Conservation (phyloP, 2,329 filamentous ascomycete species). For the Colletotrichum sublineola region DNA sequence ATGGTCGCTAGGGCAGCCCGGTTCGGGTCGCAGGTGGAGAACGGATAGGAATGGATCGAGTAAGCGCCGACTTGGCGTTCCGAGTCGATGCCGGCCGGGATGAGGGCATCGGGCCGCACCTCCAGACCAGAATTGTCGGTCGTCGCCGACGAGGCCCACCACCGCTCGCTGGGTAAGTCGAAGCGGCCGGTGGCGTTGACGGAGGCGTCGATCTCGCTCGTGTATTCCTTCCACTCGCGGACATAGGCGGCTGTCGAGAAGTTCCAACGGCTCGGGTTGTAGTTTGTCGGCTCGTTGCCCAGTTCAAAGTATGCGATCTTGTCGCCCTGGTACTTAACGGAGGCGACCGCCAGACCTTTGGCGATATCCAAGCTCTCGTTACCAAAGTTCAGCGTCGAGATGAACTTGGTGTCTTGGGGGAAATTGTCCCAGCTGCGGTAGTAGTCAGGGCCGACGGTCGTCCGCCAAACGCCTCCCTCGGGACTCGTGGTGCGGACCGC, state of each 20-base stretch:
- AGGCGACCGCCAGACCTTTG: constrained; percentile 41
- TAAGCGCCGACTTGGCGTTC: constrained; percentile 41
- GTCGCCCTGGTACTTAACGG: constrained; percentile 31
- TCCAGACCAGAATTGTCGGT: constrained; percentile 42
- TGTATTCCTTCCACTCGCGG: constrained; percentile 30
- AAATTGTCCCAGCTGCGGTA: constrained; percentile 41
- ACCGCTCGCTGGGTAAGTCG: constrained; percentile 18
- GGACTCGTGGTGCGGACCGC: constrained; percentile 41
- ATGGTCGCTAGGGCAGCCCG: constrained; percentile 25
- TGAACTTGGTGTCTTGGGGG: constrained; percentile 38
- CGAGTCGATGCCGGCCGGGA: constrained; percentile 41
- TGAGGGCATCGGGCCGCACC: constrained; percentile 41
- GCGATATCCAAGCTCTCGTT: constrained; percentile 44
- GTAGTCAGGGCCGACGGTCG: constrained; percentile 26
- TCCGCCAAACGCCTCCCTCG: constrained; percentile 37
- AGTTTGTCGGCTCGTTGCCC: constrained; percentile 44
- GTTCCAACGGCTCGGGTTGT: constrained; percentile 35
- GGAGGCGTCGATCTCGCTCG: constrained; percentile 22
- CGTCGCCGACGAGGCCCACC: constrained; percentile 44
- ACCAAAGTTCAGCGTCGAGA: constrained; percentile 43
- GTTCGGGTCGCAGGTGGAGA: constrained; percentile 34
- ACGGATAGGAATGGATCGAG: constrained; percentile 39
- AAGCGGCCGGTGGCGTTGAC: constrained; percentile 26
- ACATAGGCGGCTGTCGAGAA: constrained; percentile 39
- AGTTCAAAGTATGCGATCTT: constrained; percentile 42